phyloP scores from a whole-genome alignment of 192 early-diverging fungal genomes.

The Coemansia sp. region DNA sequence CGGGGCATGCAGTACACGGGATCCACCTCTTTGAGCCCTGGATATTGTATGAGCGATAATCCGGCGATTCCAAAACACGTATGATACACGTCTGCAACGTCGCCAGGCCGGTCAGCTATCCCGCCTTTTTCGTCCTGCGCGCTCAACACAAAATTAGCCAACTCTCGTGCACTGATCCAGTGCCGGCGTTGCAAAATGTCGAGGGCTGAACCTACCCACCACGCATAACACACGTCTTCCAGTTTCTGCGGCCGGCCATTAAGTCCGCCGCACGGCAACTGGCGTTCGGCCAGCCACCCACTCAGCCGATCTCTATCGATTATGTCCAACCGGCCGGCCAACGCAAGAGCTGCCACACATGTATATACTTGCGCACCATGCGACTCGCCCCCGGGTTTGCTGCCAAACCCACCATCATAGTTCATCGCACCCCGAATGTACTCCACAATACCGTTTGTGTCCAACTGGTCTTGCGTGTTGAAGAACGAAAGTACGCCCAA shows the following conservation, averaged over 20 bases:
- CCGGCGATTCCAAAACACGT: slow-evolving; percentile 93
- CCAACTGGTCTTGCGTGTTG: slow-evolving; percentile 62
- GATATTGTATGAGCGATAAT: slow-evolving; percentile 81
- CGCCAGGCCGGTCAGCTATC: slow-evolving; percentile 89
- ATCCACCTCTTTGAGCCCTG: slow-evolving; percentile 73
- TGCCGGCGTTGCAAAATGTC: slow-evolving; percentile 73
- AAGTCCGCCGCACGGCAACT: slow-evolving; percentile 86
- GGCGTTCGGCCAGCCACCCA: slow-evolving; percentile 93
- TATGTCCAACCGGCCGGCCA: slow-evolving; percentile 71
- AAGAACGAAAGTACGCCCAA: slow-evolving; percentile 79
- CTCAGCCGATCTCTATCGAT: slow-evolving; percentile 81
- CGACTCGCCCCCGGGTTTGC: slow-evolving; percentile 82
- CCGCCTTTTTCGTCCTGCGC: slow-evolving; percentile 91
- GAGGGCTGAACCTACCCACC: slow-evolving; percentile 94
- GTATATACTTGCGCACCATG: slow-evolving; percentile 93
- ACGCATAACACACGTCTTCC: slow-evolving; percentile 97
- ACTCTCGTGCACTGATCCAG: slow-evolving; percentile 80
- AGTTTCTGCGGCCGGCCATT: slow-evolving; percentile 97
- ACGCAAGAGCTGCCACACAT: slow-evolving; percentile 85
- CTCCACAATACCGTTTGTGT: slow-evolving; percentile 65
- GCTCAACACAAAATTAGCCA: slow-evolving; percentile 76
- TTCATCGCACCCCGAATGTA: slow-evolving; percentile 82
- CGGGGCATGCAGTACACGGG: slow-evolving; percentile 90
- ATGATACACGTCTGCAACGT: slow-evolving; percentile 95
- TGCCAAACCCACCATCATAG: slow-evolving; percentile 97